A percentile compares a stretch with the other conserved stretches of the same genome.
phyloP scores from a whole-genome alignment of 352 stramenopile genomes.

The Phytopythium kandeliae region DNA sequence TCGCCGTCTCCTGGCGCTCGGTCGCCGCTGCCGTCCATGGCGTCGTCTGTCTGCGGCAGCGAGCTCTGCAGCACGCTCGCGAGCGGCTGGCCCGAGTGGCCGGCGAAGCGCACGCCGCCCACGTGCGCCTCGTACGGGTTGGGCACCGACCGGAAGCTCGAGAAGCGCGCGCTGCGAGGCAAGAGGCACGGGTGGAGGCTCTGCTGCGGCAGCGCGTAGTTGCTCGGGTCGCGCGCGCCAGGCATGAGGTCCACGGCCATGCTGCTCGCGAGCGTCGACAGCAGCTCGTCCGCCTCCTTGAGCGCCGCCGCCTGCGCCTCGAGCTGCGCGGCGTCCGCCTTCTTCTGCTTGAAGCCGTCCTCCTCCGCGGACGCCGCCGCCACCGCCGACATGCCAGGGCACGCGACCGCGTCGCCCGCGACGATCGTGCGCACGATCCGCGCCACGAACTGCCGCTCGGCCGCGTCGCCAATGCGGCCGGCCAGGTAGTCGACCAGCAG shows the following conservation, averaged over 20 bases:
- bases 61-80: slow-evolving; percentile 77
- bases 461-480: slow-evolving; percentile 44
- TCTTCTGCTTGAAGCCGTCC: slow-evolving; percentile 38
- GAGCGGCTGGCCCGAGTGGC: slow-evolving; percentile 85
- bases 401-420: slow-evolving; percentile 55
- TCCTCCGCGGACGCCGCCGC: too few relatives aligned
- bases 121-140: slow-evolving; percentile 92
- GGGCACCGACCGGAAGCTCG: slow-evolving; percentile 78
- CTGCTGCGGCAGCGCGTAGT: slow-evolving; percentile 90
- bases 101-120: slow-evolving; percentile 63
- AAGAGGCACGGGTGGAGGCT: slow-evolving; percentile 94
- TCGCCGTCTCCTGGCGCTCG: too few relatives aligned
- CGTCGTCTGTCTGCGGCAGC: slow-evolving; percentile 19
- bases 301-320: slow-evolving; percentile 42
- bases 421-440: slow-evolving; percentile 76
- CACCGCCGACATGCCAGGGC: too few relatives aligned
- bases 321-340: slow-evolving; percentile 36
- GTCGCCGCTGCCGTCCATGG: too few relatives aligned
- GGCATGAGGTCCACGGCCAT: slow-evolving; percentile 93
- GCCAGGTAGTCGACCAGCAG: slow-evolving; percentile 76
- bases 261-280: slow-evolving; percentile 61
- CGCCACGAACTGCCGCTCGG: slow-evolving; percentile 53
- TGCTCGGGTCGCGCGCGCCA: slow-evolving; percentile 83
- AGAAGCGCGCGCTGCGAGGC: slow-evolving; percentile 73
- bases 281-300: slow-evolving; percentile 62